A percentile compares a stretch with the other conserved stretches of the same genome.
Conservation (phyloP, 2,329 filamentous ascomycete species). For the Nemania abortiva region DNA sequence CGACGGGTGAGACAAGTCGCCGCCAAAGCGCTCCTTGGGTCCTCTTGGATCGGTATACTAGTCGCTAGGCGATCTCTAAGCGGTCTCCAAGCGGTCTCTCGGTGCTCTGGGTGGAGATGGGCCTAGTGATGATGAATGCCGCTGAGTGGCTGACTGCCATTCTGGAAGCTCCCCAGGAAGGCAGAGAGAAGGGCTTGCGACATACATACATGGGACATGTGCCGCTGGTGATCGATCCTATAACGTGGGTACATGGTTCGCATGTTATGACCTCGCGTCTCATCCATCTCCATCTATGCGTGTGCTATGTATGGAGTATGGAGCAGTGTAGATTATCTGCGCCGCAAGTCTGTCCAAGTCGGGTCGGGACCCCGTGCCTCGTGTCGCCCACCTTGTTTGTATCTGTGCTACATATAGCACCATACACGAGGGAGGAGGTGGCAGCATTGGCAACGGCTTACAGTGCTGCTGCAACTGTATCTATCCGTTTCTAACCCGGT, state of each 20-base stretch:
- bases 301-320: no score
- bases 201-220: slow-evolving; percentile 9
- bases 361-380: neutral
- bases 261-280: slow-evolving; percentile 30
- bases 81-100: no score
- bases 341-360: neutral
- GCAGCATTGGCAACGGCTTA: neutral
- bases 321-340: slow-evolving; percentile 9
- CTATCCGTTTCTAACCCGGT: neutral
- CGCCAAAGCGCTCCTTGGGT: neutral
- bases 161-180: slow-evolving; percentile 13
- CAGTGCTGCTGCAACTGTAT: neutral
- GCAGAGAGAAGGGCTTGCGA: neutral
- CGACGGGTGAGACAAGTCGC: slow-evolving; percentile 12
- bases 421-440: neutral
- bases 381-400: slow-evolving; percentile 3
- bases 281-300: no score
- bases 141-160: neutral
- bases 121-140: slow-evolving; percentile 13
- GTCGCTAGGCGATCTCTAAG: no score
- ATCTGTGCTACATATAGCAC: no score
- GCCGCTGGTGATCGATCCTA: slow-evolving; percentile 8
- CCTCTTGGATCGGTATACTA: no score
- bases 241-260: slow-evolving; percentile 23
- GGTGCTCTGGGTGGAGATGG: slow-evolving; percentile 1